Percentiles rank a stretch among this genome's conserved stretches.
These are phyloP conservation scores for Linnemannia elongata DNA, from an alignment of 192 early-diverging fungal species.

Conservation along the genomic window DNA sequence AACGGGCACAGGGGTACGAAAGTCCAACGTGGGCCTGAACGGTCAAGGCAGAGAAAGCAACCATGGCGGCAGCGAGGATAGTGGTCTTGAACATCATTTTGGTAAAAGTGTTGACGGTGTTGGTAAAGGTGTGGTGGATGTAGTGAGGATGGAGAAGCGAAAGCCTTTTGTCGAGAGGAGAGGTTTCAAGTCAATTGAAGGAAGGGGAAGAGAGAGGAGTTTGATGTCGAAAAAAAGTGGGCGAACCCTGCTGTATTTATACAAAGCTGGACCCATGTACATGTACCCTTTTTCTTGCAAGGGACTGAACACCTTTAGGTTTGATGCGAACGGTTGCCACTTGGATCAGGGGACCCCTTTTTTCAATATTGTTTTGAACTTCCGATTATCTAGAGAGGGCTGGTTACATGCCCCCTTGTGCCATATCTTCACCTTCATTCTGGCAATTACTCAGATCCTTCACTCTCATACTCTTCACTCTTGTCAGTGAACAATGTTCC, in stretches of 20 bases:
- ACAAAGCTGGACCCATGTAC: background rate
- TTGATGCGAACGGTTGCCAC: no score
- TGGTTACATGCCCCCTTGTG: no score
- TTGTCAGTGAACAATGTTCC: no score
- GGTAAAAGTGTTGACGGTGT: background rate
- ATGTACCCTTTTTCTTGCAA: background rate
- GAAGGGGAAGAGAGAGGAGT: background rate
- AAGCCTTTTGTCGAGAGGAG: background rate
- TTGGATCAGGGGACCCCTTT: no score
- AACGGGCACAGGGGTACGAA: slow-evolving; percentile 59
- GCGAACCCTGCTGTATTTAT: background rate
- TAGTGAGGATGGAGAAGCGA: background rate
- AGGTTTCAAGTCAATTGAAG: slow-evolving; percentile 5
- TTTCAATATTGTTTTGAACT: no score
- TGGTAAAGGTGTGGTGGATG: background rate
- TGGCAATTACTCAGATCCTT: no score
- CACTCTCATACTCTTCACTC: no score
- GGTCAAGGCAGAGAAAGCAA: slow-evolving; percentile 33
- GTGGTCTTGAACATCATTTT: slow-evolving; percentile 43
- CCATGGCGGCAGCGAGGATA: slow-evolving; percentile 29
- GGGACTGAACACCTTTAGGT: background rate
- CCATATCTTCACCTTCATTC: no score
- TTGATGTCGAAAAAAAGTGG: slow-evolving; percentile 6
- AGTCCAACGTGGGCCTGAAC: slow-evolving; percentile 64
- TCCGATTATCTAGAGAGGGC: no score